Base-by-base conservation (phyloP, 768 basidiomycete species). In the Lactarius hengduanensis region DNA sequence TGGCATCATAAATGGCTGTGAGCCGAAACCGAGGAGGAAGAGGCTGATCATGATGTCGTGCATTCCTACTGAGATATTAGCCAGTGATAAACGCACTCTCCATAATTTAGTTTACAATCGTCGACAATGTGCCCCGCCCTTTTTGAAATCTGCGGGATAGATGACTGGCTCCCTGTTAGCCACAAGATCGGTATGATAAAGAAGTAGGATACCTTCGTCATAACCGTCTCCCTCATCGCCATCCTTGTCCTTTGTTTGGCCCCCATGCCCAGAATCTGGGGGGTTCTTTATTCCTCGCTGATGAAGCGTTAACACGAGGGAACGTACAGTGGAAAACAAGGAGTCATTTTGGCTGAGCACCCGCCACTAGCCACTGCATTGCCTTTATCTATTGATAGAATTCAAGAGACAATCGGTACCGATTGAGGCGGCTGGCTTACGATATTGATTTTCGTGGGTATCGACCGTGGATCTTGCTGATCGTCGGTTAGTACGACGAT, bases 191-290 rank as follows among this genome's bases (percentile, higher is more conserved):
- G 16, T 3, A 64, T 16, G 15, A 36, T 2, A 5, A 15, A 20
- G 41, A 26, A 28, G 38, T 62, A 34, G 28, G 18, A 32, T 10
- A 87, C 88, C 85, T 81, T 94, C 92, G 68, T 95, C 92, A 62
- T 79, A 84, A 8, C 94, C 94, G 71, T 92, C 90, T 0, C 80
- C 77, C 76, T 96, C 89, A 70, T 93, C 92, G 3, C 91, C 91
- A 70, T 92, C 83, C 1, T 77, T 67, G 76, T 97, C 94, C 61
- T 80, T 81, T 3, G 89, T 87, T 73, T 96, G 95, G 11, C 95
- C 96, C n/a, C 97, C 96, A 72, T 98, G 96, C 0, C 96, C 96
- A 1, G 95, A 96, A 77, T 93, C 90, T 91, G 64, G 4, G 38
- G 30, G 62, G 9, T 28, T 26, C 16, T 11, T 63, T 9, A 40